These are phyloP conservation scores for Pascua sp. DNA, from an alignment of 1,284 basidiomycete species.

Conservation along the genomic window DNA sequence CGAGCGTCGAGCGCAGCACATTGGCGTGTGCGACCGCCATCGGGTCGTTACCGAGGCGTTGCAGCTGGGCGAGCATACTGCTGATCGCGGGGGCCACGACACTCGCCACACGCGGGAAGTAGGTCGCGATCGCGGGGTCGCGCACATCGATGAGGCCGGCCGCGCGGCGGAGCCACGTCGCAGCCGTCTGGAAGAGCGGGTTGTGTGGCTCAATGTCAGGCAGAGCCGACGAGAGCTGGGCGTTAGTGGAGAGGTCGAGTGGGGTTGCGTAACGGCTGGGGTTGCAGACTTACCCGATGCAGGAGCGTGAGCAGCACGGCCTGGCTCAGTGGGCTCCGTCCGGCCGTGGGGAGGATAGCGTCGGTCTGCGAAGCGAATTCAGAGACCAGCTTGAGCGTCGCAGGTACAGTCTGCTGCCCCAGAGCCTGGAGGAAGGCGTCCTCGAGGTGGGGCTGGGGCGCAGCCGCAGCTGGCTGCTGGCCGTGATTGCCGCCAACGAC, in stretches of 20 bases:
- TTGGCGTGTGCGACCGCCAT: constrained; percentile 4
- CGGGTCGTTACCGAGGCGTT: constrained; percentile 3
- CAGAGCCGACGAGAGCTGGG: constrained; percentile 25
- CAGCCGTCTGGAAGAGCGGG: constrained; percentile 20
- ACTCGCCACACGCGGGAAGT: constrained; percentile 15
- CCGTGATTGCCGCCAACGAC: no score
- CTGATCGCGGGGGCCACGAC: constrained; percentile 5
- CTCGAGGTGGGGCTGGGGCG: constrained; percentile 16
- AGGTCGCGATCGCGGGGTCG: constrained; percentile 12
- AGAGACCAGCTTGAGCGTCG: constrained; percentile 26
- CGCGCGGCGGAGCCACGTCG: constrained; percentile 27
- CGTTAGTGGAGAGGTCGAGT: background rate
- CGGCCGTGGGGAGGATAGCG: constrained; percentile 11
- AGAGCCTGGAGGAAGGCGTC: constrained; percentile 33
- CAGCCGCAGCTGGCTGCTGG: no score
- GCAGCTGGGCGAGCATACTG: constrained; percentile 1
- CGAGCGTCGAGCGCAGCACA: constrained; percentile 10
- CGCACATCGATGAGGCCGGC: constrained; percentile 25
- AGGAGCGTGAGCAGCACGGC: constrained; percentile 39
- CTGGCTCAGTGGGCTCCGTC: constrained; percentile 27
- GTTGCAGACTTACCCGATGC: constrained; percentile 29
- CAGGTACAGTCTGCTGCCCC: constrained; percentile 10
- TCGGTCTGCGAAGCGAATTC: constrained; percentile 24
- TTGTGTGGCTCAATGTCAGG: constrained; percentile 26
- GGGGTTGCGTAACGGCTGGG: background rate